Conservation (phyloP, 306 rosid species). For the Fagus crenata region DNA sequence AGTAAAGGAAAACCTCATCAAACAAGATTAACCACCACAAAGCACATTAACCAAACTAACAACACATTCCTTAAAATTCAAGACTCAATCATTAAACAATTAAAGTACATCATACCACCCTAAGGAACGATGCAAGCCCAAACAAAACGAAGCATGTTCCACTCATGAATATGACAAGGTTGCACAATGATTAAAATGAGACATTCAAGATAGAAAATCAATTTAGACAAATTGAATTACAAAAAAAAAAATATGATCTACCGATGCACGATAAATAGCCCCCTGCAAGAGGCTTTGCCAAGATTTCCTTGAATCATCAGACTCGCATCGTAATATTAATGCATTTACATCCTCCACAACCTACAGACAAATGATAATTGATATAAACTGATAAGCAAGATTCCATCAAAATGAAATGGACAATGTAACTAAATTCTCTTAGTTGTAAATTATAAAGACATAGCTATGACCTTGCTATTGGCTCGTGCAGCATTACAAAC, state of each 20-base stretch:
- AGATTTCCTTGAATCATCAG: slow-evolving; percentile 67
- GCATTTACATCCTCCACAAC: slow-evolving; percentile 90
- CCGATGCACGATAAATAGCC: slow-evolving; percentile 92
- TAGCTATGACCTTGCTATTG: slow-evolving; percentile 55
- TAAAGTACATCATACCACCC: not conserved
- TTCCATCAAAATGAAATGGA: slow-evolving; percentile 10
- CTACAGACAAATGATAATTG: slow-evolving; percentile 40
- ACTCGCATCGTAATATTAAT: slow-evolving; percentile 69
- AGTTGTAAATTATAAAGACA: slow-evolving; percentile 22
- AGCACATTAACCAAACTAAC: not conserved
- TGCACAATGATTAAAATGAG: slow-evolving; percentile 3
- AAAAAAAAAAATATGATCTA: slow-evolving; percentile 40
- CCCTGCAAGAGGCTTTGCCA: slow-evolving; percentile 89
- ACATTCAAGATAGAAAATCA: not conserved
- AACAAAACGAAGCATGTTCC: not conserved
- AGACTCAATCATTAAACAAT: not conserved
- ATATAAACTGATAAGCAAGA: slow-evolving; percentile 22
- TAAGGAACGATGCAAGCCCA: not conserved
- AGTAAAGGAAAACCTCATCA: slow-evolving; percentile 2
- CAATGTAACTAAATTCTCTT: slow-evolving; percentile 3
- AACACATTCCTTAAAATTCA: not conserved
- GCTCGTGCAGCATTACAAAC: slow-evolving; percentile 55
- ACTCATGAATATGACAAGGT: not conserved
- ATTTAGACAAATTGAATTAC: slow-evolving; percentile 4
- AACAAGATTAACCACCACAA: not conserved